Evolutionary conservation across 139 green algal species (phyloP), one percentile per base, ranked within the genome.

Genomic region (Nannochloris sp.): DNA sequence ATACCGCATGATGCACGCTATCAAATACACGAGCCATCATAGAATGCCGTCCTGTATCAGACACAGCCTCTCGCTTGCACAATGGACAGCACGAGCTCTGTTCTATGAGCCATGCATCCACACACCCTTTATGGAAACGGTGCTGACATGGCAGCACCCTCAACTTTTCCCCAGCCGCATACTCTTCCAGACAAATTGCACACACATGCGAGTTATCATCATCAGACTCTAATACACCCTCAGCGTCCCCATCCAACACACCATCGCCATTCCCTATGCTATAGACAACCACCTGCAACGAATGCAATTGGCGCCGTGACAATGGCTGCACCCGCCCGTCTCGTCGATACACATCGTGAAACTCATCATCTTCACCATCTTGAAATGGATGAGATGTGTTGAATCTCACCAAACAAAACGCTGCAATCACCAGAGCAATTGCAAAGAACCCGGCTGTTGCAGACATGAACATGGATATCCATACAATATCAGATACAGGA

Each of bases 381-480:
- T 36, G 5, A 43, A 59, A 31, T 53, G 9, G 21, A 14, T 29
- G 25, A 23, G 19, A 16, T 29, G 11, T 34, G 19, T 31, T 55
- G 23, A 63, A 65, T 66, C 79, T 82, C 48, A 77, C 73, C 23
- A 81, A 66, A 57, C 82, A 88, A 44, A 90, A 87, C 10, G 78
- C 83, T 23, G 75, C 73, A 49, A 87, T 60, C 48, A 91, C 75
- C 4, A 90, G 64, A 0, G 71, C 74, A 25, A 92, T 66, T 9
- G 77, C 75, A 64, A 92, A 55, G 48, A 89, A 63, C 14, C 80
- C 85, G 29, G 85, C 70, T 9, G 85, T 72, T 1, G 79, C 78
- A 16, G 49, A 74, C 72, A 90, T 55, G 24, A 92, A 61, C 71
- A 88, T 83, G 36, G 67, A 80, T 15, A 91, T 68, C 81, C 78